Conservation (phyloP, 2,329 filamentous ascomycete genomes). For the Pseudogymnoascus sp. region DNA sequence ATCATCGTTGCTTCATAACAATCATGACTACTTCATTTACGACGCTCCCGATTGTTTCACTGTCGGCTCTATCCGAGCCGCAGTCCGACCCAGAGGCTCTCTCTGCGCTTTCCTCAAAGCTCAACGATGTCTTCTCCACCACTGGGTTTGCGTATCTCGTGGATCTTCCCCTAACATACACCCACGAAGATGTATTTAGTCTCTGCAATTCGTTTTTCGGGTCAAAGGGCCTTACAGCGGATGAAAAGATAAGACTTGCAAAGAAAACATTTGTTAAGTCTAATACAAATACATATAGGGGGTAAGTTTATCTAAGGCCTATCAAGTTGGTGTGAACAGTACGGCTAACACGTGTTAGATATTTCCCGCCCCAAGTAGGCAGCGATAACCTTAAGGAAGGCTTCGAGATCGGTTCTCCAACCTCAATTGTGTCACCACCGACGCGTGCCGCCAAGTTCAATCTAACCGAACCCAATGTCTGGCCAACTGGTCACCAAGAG, state of each 20-base stretch:
- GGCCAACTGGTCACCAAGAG: slow-evolving; percentile 25
- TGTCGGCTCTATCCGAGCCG: slow-evolving; percentile 29
- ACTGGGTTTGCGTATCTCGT: slow-evolving; percentile 42
- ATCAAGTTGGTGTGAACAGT: not conserved
- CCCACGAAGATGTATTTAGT: slow-evolving; percentile 36
- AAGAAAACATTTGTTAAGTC: slow-evolving; percentile 35
- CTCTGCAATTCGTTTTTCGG: slow-evolving; percentile 36
- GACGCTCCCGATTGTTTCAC: slow-evolving; percentile 37
- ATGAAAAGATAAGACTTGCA: slow-evolving; percentile 35
- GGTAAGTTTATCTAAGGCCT: slow-evolving; percentile 22
- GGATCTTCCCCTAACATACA: slow-evolving; percentile 36
- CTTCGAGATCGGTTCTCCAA: slow-evolving; percentile 37
- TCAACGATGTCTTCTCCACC: slow-evolving; percentile 38
- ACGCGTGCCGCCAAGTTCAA: slow-evolving; percentile 27
- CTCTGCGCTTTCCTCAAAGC: slow-evolving; percentile 29
- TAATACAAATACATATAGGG: slow-evolving; percentile 39
- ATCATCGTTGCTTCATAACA: not conserved
- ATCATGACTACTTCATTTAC: slow-evolving; percentile 37
- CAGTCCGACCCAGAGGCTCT: slow-evolving; percentile 25
- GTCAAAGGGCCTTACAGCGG: slow-evolving; percentile 23
- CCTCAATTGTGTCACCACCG: slow-evolving; percentile 15
- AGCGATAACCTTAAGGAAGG: slow-evolving; percentile 40
- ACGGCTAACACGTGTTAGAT: slow-evolving; percentile 26
- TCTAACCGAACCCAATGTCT: slow-evolving; percentile 37
- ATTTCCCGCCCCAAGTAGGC: slow-evolving; percentile 38